Evolutionary conservation across 176 grass and related monocot species (phyloP).

Genomic region (Eremochloa ophiuroides): DNA sequence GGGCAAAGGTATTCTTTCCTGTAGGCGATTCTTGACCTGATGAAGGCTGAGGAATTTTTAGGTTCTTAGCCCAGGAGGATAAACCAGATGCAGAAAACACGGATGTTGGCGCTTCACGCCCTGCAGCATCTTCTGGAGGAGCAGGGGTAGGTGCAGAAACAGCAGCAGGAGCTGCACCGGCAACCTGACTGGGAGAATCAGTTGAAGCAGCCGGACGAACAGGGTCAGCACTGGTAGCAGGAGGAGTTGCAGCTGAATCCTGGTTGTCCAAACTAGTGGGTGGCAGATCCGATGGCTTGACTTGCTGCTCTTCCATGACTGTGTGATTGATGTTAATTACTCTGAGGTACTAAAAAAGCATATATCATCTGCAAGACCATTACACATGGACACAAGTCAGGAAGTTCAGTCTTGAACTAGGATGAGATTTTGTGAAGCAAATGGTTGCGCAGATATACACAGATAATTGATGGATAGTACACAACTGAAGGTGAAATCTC

Average conservation of each 20-base stretch:
- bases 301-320: conserved; percentile 64
- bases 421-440: neutral
- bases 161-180: conserved; percentile 2
- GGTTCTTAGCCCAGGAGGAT: conserved; percentile 88
- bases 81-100: conserved; percentile 72
- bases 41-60: conserved; percentile 78
- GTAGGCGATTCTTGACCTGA: conserved; percentile 58
- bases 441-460: neutral
- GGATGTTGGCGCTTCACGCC: conserved; percentile 31
- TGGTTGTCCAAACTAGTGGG: conserved; percentile 22
- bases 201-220: conserved; percentile 20
- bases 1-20: conserved; percentile 78
- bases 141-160: conserved; percentile 19
- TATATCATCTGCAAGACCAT: conserved; percentile 34
- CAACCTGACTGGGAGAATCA: conserved; percentile 31
- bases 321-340: conserved; percentile 7
- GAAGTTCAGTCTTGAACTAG: neutral
- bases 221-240: conserved; percentile 19
- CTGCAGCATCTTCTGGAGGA: conserved; percentile 48
- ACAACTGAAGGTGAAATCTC: neutral
- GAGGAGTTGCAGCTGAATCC: conserved; percentile 32
- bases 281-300: conserved; percentile 32
- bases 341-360: neutral
- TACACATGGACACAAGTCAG: conserved; percentile 14
- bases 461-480: neutral